Evolutionary conservation across 2,329 filamentous ascomycete genomes (phyloP).

Genomic region (Calonectria henricotiae): DNA sequence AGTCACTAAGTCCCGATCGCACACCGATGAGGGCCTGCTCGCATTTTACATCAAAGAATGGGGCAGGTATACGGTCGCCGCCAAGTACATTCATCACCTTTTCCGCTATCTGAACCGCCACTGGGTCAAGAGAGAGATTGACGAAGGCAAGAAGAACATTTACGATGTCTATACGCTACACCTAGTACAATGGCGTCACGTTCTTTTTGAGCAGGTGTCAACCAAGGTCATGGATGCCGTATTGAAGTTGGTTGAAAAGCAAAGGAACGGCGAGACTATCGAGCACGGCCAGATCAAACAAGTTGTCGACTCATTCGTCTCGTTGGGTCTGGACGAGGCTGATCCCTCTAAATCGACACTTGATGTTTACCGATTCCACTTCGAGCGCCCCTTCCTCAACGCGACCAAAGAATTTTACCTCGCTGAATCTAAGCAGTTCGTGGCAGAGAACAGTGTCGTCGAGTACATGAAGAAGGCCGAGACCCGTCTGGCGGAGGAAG

Average conservation of each 20-base stretch:
- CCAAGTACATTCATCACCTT: conserved; percentile 97
- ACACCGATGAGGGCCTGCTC: conserved; percentile 91
- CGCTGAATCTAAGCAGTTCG: conserved; percentile 92
- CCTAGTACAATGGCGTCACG: conserved; percentile 93
- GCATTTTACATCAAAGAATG: conserved; percentile 97
- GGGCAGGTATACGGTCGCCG: conserved; percentile 94
- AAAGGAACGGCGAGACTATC: conserved; percentile 97
- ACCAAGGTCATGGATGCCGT: conserved; percentile 96
- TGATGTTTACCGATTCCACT: conserved; percentile 93
- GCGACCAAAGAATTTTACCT: conserved; percentile 91
- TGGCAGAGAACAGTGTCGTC: conserved; percentile 96
- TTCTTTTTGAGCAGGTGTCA: conserved; percentile 89
- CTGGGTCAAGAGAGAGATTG: conserved; percentile 99
- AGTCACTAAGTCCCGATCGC: conserved; percentile 80
- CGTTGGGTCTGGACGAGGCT: conserved; percentile 92
- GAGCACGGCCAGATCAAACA: conserved; percentile 97
- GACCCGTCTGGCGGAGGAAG: conserved; percentile 89
- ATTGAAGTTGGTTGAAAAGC: conserved; percentile 94
- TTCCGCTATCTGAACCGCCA: conserved; percentile 97
- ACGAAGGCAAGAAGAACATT: conserved; percentile 98
- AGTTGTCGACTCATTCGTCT: conserved; percentile 97
- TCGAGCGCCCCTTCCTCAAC: conserved; percentile 91
- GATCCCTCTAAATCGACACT: conserved; percentile 95
- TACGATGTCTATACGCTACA: conserved; percentile 99
- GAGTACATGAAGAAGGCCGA: conserved; percentile 99